Evolutionary conservation across 371 early-diverging fungal species (phyloP), one percentile per base, ranked within the genome.

Genomic region (Rhizopus sp.): DNA sequence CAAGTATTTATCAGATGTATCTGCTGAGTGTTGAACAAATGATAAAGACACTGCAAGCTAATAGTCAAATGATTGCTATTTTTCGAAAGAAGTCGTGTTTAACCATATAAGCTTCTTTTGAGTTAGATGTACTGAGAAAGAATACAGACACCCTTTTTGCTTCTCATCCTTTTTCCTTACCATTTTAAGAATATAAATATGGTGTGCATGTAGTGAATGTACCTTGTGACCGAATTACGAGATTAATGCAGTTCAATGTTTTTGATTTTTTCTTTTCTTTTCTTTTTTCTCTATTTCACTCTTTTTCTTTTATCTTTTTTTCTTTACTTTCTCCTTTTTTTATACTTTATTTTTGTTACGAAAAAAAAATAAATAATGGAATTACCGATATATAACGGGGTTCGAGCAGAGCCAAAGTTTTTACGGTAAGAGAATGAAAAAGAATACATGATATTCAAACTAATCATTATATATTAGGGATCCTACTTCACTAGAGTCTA

Each of bases 401-500:
- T 78, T 44, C 69, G 74, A 62, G 79, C 79, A 50, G 79, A 78
- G 50, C 79, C 79, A 44, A 75, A 65, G 56, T 78, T 73, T 55
- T 55, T 75, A 32, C 64, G 72, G 78, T 78, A 23, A 23, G 62
- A 33, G 53, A 7, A 34, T 15, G 46, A 32, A 4, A 50, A 34
- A 13, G 37, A 23, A 32, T 23, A n/a, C 7, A 17, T 16, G 23
- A 17, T 41, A 33, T 46, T 53, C 23, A 23, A 37, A 16, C 7
- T 41, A 38, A 10, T 38, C 4, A 40, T 34, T 39, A 45, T 45
- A 10, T 16, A 12, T 34, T 45, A 85, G 84, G 58, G 84, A 83
- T 59, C 86, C 84, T 13, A 82, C 86, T 32, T 78, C 84, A 15
- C 61, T 86, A 30, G 86, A 86, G 63, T 79, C 80, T 7, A 62